Evolutionary conservation across 305 asterid genomes (phyloP).

Genomic region (Fraxinus sp.): DNA sequence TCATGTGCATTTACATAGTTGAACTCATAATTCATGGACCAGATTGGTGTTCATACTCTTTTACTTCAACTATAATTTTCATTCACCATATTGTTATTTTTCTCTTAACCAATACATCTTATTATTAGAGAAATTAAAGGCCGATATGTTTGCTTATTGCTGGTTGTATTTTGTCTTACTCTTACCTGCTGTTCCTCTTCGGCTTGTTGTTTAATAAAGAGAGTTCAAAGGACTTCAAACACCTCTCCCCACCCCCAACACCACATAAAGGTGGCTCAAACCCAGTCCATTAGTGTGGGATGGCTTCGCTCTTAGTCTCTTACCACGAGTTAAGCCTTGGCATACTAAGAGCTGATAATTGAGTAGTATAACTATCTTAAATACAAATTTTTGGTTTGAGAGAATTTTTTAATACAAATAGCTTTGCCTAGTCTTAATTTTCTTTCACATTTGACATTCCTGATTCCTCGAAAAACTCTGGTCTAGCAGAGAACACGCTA

Average conservation of each 20-base stretch:
- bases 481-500: slow-evolving; percentile 50
- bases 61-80: background rate
- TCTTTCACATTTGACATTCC: slow-evolving; percentile 15
- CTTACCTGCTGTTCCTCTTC: background rate
- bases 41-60: background rate
- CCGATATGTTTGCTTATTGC: background rate
- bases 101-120: slow-evolving; percentile 1
- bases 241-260: background rate
- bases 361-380: background rate
- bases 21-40: background rate
- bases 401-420: background rate
- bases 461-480: slow-evolving; percentile 18
- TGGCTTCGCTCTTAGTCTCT: background rate
- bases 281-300: background rate
- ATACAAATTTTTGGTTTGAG: background rate
- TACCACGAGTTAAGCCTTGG: background rate
- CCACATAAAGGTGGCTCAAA: background rate
- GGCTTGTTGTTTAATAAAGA: background rate
- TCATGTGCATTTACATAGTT: background rate
- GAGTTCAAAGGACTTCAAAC: background rate
- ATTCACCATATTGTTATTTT: background rate
- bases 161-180: slow-evolving; percentile 2
- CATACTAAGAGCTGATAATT: background rate
- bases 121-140: slow-evolving; percentile 13
- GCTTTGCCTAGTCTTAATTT: background rate